Evolutionary conservation across 495 filamentous ascomycete species (phyloP), one percentile per base, ranked within the genome.

Genomic region (Paragyromitra xinjiangensis): DNA sequence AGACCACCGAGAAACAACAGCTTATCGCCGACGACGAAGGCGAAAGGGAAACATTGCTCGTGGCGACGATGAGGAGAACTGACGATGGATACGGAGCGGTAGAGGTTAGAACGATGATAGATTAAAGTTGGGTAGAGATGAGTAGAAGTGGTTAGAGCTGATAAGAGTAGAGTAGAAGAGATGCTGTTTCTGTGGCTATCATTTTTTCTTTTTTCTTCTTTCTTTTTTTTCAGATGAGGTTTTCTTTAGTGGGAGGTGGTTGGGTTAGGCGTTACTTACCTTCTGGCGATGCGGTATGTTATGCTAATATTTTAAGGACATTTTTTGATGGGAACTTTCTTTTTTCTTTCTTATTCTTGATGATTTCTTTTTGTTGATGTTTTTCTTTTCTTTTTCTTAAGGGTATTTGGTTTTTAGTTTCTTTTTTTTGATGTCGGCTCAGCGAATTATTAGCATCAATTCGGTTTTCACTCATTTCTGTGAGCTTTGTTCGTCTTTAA

Each of bases 11-110:
- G 42, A 48, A 78, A 24, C 59, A 53, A 8, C 55, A 63, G 12
- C 26, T 50, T 14, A 48, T 77, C 14, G 14, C 40, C n/a, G 34
- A 65, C 16, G 14, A 2, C 16, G 77, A 78, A 24, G 66, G 24
- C 3, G 77, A 79, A 29, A 72, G 75, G 66, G 66, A 79, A 9
- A 29, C 50, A 48, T 39, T 79, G n/a, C 67, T 79, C 24, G 59
- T 64, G n/a, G 44, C 44, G 6, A 22, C 56, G 16, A 69, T 51
- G n/a, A 69, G 71, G 29, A 45, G 34, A 62, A 26, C 62, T 1
- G 48, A 67, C 0, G 71, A 64, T 73, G 74, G 69, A 3, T 77
- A 77, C 53, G 74, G 74, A 7, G 70, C 67, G n/a, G 53, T 67
- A 48, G 75, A 67, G 14, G 55, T 42, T 58, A 48, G 77, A 65